phyloP scores from a whole-genome alignment of 495 filamentous ascomycete genomes.

The Aspergillus panamensis region DNA sequence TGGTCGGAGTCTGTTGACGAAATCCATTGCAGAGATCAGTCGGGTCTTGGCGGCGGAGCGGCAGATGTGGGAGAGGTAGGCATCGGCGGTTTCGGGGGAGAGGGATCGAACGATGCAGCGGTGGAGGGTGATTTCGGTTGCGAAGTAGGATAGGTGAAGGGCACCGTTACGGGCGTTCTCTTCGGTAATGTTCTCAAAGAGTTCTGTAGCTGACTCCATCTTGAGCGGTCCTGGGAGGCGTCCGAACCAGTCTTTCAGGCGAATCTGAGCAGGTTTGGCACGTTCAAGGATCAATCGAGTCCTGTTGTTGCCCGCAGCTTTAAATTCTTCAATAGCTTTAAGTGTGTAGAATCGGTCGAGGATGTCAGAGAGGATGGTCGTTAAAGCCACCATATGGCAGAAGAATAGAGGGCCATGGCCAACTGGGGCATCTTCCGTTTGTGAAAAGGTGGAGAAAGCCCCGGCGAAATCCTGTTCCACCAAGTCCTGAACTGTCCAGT shows the following conservation, averaged over 20 bases:
- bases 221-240: constrained; percentile 50
- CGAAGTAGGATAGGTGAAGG: constrained; percentile 59
- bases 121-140: constrained; percentile 60
- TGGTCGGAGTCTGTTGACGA: constrained; percentile 54
- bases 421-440: constrained; percentile 36
- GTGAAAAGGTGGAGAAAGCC: constrained; percentile 30
- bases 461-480: constrained; percentile 51
- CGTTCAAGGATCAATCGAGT: constrained; percentile 55
- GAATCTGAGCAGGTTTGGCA: constrained; percentile 59
- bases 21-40: constrained; percentile 56
- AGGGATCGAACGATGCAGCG: constrained; percentile 57
- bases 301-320: constrained; percentile 45
- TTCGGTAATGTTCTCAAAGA: constrained; percentile 40
- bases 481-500: constrained; percentile 56
- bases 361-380: constrained; percentile 58
- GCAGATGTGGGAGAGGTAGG: constrained; percentile 82
- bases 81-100: constrained; percentile 40
- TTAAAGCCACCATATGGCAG: constrained; percentile 56
- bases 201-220: constrained; percentile 49
- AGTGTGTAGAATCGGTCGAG: constrained; percentile 60
- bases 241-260: constrained; percentile 57
- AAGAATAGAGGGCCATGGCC: constrained; percentile 51
- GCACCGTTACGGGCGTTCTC: constrained; percentile 47
- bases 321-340: constrained; percentile 51
- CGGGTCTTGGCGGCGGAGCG: constrained; percentile 71